phyloP scores from a whole-genome alignment of 2,329 filamentous ascomycete genomes.

The Fusarium anguioides region DNA sequence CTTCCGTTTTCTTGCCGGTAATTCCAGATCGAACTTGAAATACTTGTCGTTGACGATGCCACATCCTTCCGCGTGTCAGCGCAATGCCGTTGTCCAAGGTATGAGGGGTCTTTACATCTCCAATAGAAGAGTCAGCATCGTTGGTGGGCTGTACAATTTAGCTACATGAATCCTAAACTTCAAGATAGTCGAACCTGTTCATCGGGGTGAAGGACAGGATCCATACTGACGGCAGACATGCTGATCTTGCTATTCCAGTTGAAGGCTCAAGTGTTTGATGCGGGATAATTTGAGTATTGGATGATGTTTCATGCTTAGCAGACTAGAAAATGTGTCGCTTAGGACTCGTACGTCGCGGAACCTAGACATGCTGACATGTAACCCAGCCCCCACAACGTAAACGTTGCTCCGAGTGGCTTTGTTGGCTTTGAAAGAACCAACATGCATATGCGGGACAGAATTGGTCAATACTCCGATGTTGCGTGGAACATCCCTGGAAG shows the following conservation, averaged over 20 bases:
- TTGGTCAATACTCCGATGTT: background rate
- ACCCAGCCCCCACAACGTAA: too few species aligned
- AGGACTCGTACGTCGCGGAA: too few species aligned
- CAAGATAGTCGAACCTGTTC: background rate
- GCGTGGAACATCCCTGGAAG: too few species aligned
- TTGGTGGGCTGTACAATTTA: accelerated
- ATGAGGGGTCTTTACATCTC: background rate
- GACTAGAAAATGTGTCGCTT: background rate
- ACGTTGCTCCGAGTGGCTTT: background rate
- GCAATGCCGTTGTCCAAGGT: accelerated
- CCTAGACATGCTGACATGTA: accelerated
- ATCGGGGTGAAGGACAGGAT: background rate
- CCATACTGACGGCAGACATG: background rate
- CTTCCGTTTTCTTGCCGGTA: conserved; percentile 15
- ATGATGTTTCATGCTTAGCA: background rate
- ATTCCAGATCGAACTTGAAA: background rate
- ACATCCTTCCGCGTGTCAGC: background rate
- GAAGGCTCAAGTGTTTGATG: background rate
- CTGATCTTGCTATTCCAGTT: accelerated
- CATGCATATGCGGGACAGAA: background rate
- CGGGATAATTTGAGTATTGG: too few species aligned
- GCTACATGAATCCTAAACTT: accelerated
- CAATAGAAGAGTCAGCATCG: background rate
- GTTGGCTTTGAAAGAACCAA: background rate
- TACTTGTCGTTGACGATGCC: background rate